phyloP scores from a whole-genome alignment of 2,329 filamentous ascomycete genomes.

The Xylaria sp. region DNA sequence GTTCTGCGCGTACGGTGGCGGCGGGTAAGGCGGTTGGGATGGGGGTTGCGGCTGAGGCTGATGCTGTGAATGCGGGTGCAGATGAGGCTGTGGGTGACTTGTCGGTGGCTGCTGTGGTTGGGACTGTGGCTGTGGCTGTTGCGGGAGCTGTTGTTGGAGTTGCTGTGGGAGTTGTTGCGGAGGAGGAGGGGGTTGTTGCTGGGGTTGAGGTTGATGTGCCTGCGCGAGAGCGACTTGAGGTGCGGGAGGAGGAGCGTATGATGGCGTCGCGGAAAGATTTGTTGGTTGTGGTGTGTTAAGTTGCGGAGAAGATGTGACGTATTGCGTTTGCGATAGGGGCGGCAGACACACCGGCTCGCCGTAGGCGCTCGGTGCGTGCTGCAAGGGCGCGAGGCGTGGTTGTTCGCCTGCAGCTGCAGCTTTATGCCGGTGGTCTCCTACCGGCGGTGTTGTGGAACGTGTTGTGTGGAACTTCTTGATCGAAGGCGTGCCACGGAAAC shows the following conservation, averaged over 20 bases:
- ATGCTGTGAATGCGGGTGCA: slow-evolving; percentile 35
- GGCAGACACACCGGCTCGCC: slow-evolving; percentile 46
- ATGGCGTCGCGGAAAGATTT: slow-evolving; percentile 10
- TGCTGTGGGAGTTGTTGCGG: slow-evolving; percentile 37
- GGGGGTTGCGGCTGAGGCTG: slow-evolving; percentile 32
- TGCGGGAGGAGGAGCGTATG: slow-evolving; percentile 34
- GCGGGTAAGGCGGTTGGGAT: slow-evolving; percentile 34
- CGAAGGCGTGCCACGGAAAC: slow-evolving; percentile 34
- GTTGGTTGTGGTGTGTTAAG: slow-evolving; percentile 34
- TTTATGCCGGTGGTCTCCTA: slow-evolving; percentile 30
- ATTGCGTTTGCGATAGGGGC: slow-evolving; percentile 45
- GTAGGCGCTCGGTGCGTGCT: slow-evolving; percentile 42
- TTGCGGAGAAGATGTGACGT: slow-evolving; percentile 38
- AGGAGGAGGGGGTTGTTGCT: slow-evolving; percentile 13
- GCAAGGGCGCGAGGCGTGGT: slow-evolving; percentile 43
- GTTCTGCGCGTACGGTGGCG: slow-evolving; percentile 42
- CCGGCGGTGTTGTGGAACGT: slow-evolving; percentile 41
- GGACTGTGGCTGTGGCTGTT: slow-evolving; percentile 37
- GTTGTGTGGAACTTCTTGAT: slow-evolving; percentile 39
- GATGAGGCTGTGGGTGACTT: slow-evolving; percentile 37
- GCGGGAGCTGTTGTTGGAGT: slow-evolving; percentile 34
- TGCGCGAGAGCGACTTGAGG: slow-evolving; percentile 34
- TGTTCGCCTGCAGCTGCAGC: slow-evolving; percentile 36
- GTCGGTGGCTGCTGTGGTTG: slow-evolving; percentile 37
- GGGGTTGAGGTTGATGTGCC: slow-evolving; percentile 39